These are phyloP conservation scores for Miscanthus lutarioriparius DNA, from an alignment of 176 grass and related monocot genomes.

Conservation along the genomic window DNA sequence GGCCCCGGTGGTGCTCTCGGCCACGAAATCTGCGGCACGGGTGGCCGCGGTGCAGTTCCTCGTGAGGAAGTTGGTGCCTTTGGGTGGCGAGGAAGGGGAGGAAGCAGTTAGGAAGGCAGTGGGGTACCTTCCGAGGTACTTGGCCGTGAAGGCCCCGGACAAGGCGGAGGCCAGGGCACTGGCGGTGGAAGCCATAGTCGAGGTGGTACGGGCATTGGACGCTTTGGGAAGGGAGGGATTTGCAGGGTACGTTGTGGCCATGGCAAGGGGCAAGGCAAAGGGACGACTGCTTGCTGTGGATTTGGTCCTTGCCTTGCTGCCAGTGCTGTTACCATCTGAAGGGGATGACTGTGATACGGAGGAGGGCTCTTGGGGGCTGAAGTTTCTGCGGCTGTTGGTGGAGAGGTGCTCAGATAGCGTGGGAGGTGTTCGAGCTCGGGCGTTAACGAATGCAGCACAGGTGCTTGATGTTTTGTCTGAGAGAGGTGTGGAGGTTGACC, in stretches of 20 bases:
- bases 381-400: conserved; percentile 61
- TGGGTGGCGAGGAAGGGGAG: conserved; percentile 54
- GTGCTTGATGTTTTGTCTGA: conserved; percentile 56
- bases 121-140: conserved; percentile 62
- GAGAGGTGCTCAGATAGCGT: conserved; percentile 69
- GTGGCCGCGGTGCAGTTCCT: conserved; percentile 59
- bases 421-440: conserved; percentile 65
- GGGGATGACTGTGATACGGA: conserved; percentile 13
- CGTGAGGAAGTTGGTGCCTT: conserved; percentile 57
- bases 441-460: conserved; percentile 71
- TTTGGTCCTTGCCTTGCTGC: conserved; percentile 64
- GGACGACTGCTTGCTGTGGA: conserved; percentile 76
- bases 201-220: conserved; percentile 52
- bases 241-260: conserved; percentile 52
- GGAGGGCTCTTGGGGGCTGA: conserved; percentile 56
- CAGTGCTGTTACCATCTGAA: conserved; percentile 33
- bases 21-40: conserved; percentile 38
- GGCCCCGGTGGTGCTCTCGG: conserved; percentile 41
- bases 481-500: conserved; percentile 40
- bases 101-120: conserved; percentile 64
- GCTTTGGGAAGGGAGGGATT: conserved; percentile 42
- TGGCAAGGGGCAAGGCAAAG: conserved; percentile 70
- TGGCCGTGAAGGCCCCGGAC: conserved; percentile 73
- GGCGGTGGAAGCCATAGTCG: conserved; percentile 78
- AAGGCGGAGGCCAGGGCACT: conserved; percentile 63